Evolutionary conservation across 2,329 filamentous ascomycete genomes (phyloP).

Genomic region (Diaporthe destruens): DNA sequence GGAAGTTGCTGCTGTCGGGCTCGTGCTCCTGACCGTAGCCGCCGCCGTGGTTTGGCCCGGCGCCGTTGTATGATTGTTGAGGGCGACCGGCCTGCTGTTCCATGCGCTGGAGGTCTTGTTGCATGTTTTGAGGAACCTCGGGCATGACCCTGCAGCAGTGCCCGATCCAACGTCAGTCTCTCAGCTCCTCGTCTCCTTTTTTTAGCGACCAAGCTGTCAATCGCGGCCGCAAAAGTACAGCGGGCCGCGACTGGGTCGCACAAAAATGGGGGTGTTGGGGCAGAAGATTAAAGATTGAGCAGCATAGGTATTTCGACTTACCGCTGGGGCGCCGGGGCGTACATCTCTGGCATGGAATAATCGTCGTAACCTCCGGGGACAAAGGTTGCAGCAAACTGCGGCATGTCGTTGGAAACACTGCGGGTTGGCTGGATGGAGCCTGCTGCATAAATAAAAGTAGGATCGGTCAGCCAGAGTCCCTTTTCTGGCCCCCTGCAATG

Average conservation of each 20-base stretch:
- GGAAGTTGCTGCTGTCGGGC: constrained; percentile 54
- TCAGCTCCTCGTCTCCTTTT: constrained; percentile 46
- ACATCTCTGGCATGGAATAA: constrained; percentile 72
- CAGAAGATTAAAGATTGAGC: constrained; percentile 20
- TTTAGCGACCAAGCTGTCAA: constrained; percentile 35
- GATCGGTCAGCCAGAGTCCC: constrained; percentile 45
- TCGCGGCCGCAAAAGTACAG: constrained; percentile 33
- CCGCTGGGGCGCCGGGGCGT: constrained; percentile 70
- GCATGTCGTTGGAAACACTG: constrained; percentile 56
- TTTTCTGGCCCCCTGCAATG: constrained; percentile 38
- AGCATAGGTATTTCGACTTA: constrained; percentile 51
- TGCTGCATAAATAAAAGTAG: constrained; percentile 51
- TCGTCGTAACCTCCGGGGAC: constrained; percentile 70
- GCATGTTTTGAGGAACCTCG: constrained; percentile 96
- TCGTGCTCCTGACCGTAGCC: constrained; percentile 53
- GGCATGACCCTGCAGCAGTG: constrained; percentile 81
- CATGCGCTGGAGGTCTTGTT: constrained; percentile 91
- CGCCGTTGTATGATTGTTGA: constrained; percentile 49
- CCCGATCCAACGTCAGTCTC: constrained; percentile 53
- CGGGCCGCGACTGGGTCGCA: constrained; percentile 33
- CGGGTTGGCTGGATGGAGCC: constrained; percentile 48
- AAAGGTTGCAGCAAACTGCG: constrained; percentile 68
- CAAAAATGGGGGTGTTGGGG: constrained; percentile 36
- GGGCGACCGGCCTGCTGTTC: constrained; percentile 77
- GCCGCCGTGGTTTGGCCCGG: constrained; percentile 46